Evolutionary conservation across 768 basidiomycete genomes (phyloP), one percentile per base, ranked within the genome.

Genomic region (Mycena albidolilacea): DNA sequence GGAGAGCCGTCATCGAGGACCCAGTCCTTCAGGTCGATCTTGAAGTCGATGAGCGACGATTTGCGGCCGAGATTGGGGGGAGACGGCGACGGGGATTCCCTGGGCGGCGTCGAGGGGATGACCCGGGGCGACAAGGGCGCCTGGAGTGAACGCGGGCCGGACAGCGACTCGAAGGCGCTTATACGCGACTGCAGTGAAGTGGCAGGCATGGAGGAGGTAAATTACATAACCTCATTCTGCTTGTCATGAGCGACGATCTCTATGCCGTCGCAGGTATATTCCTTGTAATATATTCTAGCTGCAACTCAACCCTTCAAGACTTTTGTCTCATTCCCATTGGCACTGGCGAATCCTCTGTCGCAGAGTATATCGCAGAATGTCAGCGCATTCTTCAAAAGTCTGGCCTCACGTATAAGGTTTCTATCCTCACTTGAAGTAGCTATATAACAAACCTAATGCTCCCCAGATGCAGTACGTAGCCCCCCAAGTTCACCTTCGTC

Each of bases 321-420:
- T 96, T 97, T 79, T 97, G 95, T 78, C 89, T 97, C 48, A 91
- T 96, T 68, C 96, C 95, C 14, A 92, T 97, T 67, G 95, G 95
- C 68, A 94, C 93, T 2, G 89, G 81, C 17, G 89, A 90, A 39
- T 83, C 94, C 30, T 95, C 94, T 7, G 95, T 95, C 21, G 94
- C 93, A 11, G 89, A 91, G 79, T 90, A 95, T 76, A 88, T 95
- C 70, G 93, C 94, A 48, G 89, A 95, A 81, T 96, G 95, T 74
- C 94, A 95, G 46, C 86, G 92, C 35, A 87, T 98, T 10, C 90
- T 99, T 52, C 91, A 94, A 78, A 91, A 91, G 81, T 92, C 93
- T 0, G 96, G 96, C 7, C 84, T 99, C 60, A 90, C 88, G 68
- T 97, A 92, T 82, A 92, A 94, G 86, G 95, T 93, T 69, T 30